Evolutionary conservation across 768 basidiomycete genomes (phyloP).

Genomic region (Mycena indigotica): DNA sequence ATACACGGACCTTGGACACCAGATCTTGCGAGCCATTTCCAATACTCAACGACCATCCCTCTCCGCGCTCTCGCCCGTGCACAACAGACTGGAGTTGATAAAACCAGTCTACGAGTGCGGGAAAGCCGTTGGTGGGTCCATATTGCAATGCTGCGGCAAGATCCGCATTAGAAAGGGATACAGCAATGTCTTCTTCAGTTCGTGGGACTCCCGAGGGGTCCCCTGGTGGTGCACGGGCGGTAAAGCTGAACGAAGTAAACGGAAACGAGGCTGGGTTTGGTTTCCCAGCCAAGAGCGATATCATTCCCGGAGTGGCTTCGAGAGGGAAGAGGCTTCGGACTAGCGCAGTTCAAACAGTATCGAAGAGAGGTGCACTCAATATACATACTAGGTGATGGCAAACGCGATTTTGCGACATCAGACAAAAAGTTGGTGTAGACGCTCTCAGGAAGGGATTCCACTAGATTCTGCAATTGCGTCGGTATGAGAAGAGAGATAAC

Average conservation of each 20-base stretch:
- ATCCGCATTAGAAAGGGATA: constrained; percentile 60
- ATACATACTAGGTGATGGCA: constrained; percentile 62
- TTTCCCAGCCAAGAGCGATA: constrained; percentile 87
- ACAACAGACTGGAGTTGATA: constrained; percentile 66
- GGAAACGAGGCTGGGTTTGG: constrained; percentile 92
- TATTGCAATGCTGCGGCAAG: constrained; percentile 77
- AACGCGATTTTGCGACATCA: constrained; percentile 57
- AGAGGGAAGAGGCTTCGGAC: constrained; percentile 75
- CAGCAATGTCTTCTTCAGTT: constrained; percentile 43
- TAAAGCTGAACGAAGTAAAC: constrained; percentile 77
- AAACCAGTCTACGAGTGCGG: constrained; percentile 68
- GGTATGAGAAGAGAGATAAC: too few relatives aligned
- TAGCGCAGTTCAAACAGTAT: constrained; percentile 30
- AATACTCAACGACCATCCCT: constrained; percentile 76
- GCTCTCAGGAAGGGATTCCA: constrained; percentile 48
- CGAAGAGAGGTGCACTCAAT: not conserved
- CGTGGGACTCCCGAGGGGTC: not conserved
- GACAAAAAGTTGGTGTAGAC: constrained; percentile 68
- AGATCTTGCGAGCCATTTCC: constrained; percentile 89
- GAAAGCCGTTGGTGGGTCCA: constrained; percentile 68
- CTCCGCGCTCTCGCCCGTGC: constrained; percentile 63
- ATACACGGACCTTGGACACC: constrained; percentile 70
- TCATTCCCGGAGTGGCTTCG: constrained; percentile 75
- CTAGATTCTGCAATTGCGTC: constrained; percentile 7
- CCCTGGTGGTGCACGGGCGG: constrained; percentile 49